phyloP scores from a whole-genome alignment of 306 rosid species.

The Mimosa bimucronata region DNA sequence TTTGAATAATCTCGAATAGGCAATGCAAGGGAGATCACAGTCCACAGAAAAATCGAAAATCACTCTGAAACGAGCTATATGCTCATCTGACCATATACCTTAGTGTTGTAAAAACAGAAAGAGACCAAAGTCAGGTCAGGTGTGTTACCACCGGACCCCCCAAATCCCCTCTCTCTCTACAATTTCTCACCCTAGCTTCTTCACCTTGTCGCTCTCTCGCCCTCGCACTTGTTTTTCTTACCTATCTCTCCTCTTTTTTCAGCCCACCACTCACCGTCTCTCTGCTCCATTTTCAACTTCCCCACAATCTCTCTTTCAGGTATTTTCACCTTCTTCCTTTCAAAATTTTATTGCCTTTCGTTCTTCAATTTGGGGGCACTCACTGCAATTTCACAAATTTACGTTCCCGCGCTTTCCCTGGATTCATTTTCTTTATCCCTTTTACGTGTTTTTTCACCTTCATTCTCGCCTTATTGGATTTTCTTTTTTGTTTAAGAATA shows the following conservation, averaged over 20 bases:
- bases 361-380: neutral
- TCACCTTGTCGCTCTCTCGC: conserved; percentile 21
- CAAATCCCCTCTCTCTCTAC: conserved; percentile 25
- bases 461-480: neutral
- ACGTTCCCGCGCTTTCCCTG: neutral
- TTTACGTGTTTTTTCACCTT: conserved; percentile 14
- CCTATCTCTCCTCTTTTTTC: neutral
- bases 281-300: neutral
- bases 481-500: neutral
- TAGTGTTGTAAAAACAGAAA: too few species aligned
- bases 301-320: neutral
- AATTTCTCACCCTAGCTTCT: conserved; percentile 34
- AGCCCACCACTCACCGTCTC: neutral
- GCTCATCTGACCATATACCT: too few species aligned
- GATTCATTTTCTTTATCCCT: conserved; percentile 17
- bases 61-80: too few species aligned
- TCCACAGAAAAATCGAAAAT: too few species aligned
- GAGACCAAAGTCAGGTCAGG: neutral
- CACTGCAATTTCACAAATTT: conserved; percentile 7
- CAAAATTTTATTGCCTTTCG: neutral
- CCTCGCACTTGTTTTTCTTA: conserved; percentile 15
- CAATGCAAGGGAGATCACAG: too few species aligned
- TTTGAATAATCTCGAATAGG: too few species aligned
- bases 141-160: conserved; percentile 3
- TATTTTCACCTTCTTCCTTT: neutral